phyloP scores from a whole-genome alignment of 176 grass and related monocot species.

The Cenchrus purpureus region DNA sequence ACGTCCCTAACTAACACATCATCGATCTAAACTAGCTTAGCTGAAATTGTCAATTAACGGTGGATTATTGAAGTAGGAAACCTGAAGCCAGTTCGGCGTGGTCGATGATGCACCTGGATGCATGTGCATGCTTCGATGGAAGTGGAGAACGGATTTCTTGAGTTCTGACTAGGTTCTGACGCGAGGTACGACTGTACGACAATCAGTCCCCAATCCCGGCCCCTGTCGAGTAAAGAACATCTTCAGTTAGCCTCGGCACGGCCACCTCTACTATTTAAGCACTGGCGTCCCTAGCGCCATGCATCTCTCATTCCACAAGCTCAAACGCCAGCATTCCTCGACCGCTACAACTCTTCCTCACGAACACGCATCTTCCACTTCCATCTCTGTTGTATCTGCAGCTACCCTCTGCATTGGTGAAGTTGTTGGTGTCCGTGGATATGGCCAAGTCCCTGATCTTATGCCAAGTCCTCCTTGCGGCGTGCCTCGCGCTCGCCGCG shows the following conservation, averaged over 20 bases:
- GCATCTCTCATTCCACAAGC: not conserved
- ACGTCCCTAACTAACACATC: constrained; percentile 6
- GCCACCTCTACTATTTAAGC: not conserved
- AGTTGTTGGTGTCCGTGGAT: not conserved
- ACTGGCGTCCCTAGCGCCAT: not conserved
- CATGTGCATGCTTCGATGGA: constrained; percentile 25
- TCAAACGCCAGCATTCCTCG: not conserved
- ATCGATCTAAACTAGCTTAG: not conserved
- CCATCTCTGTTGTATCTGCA: not conserved
- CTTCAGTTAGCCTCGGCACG: not conserved
- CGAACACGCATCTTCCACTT: not conserved
- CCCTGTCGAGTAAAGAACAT: not conserved
- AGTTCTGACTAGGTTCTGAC: not conserved
- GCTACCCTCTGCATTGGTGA: not conserved
- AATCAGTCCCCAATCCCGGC: not conserved
- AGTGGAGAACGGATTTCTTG: not conserved
- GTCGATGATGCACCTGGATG: no score
- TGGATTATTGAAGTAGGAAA: not conserved
- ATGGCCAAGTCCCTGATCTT: not conserved
- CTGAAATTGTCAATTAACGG: not conserved
- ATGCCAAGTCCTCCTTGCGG: not conserved
- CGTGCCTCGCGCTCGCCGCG: not conserved
- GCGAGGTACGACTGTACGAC: not conserved
- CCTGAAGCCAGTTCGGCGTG: no score
- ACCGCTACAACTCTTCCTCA: not conserved